Conservation (phyloP, 1,284 basidiomycete genomes). For the Wallemia ichthyophaga region DNA sequence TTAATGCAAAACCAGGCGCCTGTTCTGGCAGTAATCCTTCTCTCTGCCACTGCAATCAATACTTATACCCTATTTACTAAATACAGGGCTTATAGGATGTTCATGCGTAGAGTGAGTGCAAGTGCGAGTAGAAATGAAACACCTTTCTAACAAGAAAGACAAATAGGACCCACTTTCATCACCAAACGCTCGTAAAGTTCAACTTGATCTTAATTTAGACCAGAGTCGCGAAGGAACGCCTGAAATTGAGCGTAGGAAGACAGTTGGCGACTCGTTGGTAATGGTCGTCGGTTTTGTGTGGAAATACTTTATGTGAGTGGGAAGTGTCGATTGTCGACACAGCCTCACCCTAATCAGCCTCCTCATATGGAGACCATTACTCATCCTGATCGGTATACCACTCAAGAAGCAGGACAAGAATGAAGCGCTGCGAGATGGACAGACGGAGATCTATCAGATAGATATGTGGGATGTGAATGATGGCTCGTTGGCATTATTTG, state of each 20-base stretch:
- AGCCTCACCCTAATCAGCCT: not conserved
- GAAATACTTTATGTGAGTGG: not conserved
- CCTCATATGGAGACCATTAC: not conserved
- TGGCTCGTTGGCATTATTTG: not conserved
- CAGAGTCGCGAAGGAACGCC: not conserved
- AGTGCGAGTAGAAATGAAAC: too few relatives aligned
- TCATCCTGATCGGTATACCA: not conserved
- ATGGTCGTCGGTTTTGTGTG: not conserved
- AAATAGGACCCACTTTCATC: not conserved
- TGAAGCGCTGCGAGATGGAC: not conserved
- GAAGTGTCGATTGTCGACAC: not conserved
- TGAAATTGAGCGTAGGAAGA: not conserved
- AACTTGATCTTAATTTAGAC: not conserved
- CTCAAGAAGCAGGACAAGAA: not conserved
- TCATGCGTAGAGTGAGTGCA: not conserved
- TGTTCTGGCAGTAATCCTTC: not conserved
- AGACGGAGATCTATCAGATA: not conserved
- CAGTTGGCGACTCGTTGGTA: not conserved
- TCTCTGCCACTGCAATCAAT: not conserved
- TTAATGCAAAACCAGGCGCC: not conserved
- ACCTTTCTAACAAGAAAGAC: not conserved
- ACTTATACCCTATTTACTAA: not conserved
- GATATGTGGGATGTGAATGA: constrained; percentile 1
- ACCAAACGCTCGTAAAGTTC: not conserved
- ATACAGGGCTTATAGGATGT: not conserved